Percentiles rank a stretch among this genome's conserved stretches.
Evolutionary conservation across 2,329 filamentous ascomycete genomes (phyloP).

Genomic region (Aspergillus terreus): DNA sequence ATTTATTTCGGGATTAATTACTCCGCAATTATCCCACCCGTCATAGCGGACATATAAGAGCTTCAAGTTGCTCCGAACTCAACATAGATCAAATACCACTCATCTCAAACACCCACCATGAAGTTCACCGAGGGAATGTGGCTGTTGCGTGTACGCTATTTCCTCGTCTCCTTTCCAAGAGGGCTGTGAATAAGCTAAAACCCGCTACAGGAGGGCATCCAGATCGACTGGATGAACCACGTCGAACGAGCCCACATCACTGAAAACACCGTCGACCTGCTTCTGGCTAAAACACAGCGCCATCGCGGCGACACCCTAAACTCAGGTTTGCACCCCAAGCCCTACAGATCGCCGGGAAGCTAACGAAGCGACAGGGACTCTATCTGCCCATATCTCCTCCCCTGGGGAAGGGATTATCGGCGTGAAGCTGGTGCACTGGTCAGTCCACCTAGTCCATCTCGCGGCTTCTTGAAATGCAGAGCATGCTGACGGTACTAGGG

Average conservation of each 20-base stretch:
- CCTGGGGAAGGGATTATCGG: conserved; percentile 38
- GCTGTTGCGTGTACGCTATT: conserved; percentile 24
- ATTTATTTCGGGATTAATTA: no score
- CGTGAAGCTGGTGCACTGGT: conserved; percentile 38
- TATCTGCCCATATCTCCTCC: conserved; percentile 32
- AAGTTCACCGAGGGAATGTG: conserved; percentile 43
- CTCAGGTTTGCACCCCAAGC: conserved; percentile 21
- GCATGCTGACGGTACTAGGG: conserved; percentile 18
- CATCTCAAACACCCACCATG: conserved; percentile 22
- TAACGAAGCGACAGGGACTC: conserved; percentile 22
- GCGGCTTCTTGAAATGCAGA: no score
- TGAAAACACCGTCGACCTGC: conserved; percentile 29
- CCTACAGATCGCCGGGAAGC: neutral
- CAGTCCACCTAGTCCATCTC: neutral
- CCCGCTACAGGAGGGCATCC: conserved; percentile 29
- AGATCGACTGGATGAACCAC: conserved; percentile 41
- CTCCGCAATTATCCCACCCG: no score
- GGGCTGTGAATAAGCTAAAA: neutral
- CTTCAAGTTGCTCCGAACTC: no score
- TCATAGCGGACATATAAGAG: no score
- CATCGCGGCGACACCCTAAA: conserved; percentile 40
- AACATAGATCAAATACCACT: no score
- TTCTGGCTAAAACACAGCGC: conserved; percentile 36
- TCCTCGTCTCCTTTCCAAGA: neutral
- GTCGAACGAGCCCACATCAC: conserved; percentile 32